Conservation (phyloP, 768 basidiomycete species). For the Coprinopsis cinerea region DNA sequence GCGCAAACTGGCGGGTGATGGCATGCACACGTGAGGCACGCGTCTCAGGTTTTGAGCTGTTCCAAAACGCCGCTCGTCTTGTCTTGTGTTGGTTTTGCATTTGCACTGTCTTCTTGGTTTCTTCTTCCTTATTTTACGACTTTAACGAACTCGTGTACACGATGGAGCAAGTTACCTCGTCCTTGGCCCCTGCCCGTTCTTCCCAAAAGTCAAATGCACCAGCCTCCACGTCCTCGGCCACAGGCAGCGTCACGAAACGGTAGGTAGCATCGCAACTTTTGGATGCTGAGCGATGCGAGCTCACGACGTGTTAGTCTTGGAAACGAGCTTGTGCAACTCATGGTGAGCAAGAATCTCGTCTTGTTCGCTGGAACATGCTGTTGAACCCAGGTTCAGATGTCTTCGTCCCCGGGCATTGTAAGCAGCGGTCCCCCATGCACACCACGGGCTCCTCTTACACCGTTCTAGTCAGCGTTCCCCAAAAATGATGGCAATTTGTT, state of each 20-base stretch:
- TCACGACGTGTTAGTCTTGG: constrained; percentile 48
- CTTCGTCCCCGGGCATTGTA: constrained; percentile 83
- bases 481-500: constrained; percentile 82
- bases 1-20: neutral
- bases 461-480: constrained; percentile 76
- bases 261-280: constrained; percentile 20
- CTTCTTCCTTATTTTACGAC: constrained; percentile 16
- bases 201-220: constrained; percentile 52
- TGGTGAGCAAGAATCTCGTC: constrained; percentile 41
- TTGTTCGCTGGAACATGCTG: constrained; percentile 2
- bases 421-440: constrained; percentile 22
- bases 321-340: constrained; percentile 83
- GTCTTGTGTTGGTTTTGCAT: too few species aligned
- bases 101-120: constrained; percentile 1
- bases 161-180: constrained; percentile 72
- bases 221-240: constrained; percentile 47
- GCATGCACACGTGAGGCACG: constrained; percentile 3
- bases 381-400: constrained; percentile 51
- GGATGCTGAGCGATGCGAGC: too few species aligned
- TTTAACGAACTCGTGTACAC: constrained; percentile 10
- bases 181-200: constrained; percentile 54
- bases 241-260: constrained; percentile 85
- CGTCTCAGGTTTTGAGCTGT: constrained; percentile 1
- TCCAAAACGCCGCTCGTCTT: constrained; percentile 2
- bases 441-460: constrained; percentile 10